Conservation (phyloP, 2,329 filamentous ascomycete species). For the Aspergillus sp. region DNA sequence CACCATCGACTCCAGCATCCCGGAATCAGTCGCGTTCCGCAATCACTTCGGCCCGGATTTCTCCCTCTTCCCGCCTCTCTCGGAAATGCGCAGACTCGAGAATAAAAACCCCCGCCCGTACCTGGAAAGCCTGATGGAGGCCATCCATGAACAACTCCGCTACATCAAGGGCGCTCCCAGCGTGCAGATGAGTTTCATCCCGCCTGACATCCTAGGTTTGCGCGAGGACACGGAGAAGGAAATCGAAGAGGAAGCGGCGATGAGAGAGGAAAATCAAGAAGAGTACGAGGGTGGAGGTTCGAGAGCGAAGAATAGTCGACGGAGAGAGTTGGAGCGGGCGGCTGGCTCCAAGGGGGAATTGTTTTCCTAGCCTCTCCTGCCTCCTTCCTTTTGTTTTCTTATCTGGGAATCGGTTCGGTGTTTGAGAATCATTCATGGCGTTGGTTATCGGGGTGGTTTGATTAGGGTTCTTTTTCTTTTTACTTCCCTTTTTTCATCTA, state of each 20-base stretch:
- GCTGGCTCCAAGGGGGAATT: slow-evolving; percentile 32
- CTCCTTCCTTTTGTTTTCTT: slow-evolving; percentile 4
- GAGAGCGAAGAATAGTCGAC: slow-evolving; percentile 13
- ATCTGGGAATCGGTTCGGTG: not conserved
- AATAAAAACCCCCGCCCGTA: slow-evolving; percentile 79
- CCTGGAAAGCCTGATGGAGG: slow-evolving; percentile 68
- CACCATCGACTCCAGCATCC: slow-evolving; percentile 68
- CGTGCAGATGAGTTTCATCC: slow-evolving; percentile 77
- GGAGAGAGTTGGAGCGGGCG: slow-evolving; percentile 31
- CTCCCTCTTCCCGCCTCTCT: slow-evolving; percentile 81
- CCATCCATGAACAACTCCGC: slow-evolving; percentile 77
- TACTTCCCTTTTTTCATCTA: too few relatives aligned
- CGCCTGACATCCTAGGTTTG: slow-evolving; percentile 64
- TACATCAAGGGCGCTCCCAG: slow-evolving; percentile 83
- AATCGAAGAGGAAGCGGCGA: slow-evolving; percentile 38
- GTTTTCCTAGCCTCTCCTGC: slow-evolving; percentile 18
- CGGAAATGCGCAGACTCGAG: slow-evolving; percentile 60
- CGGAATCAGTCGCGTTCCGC: slow-evolving; percentile 75
- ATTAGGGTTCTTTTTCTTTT: too few relatives aligned
- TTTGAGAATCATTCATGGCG: not conserved
- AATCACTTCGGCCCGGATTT: slow-evolving; percentile 86
- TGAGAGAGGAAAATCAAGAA: slow-evolving; percentile 34
- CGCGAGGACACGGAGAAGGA: slow-evolving; percentile 46
- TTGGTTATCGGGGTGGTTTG: not conserved
- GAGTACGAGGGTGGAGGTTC: slow-evolving; percentile 30